phyloP scores from a whole-genome alignment of 2,329 filamentous ascomycete species.

The Orbilia javanica region DNA sequence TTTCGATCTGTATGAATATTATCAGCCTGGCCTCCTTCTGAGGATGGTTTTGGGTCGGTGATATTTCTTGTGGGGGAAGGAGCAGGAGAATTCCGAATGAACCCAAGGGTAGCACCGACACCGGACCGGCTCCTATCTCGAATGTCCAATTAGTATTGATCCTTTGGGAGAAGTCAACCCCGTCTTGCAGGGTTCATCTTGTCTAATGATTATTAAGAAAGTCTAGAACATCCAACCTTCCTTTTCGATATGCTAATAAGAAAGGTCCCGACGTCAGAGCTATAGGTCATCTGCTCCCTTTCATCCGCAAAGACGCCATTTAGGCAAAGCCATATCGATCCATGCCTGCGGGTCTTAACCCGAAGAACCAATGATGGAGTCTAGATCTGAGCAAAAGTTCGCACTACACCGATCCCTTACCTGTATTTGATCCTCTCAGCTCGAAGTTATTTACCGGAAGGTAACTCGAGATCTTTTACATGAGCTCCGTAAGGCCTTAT shows the following conservation, averaged over 20 bases:
- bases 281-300: neutral
- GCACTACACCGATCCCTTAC: neutral
- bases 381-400: neutral
- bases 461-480: neutral
- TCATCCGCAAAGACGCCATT: neutral
- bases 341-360: neutral
- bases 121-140: neutral
- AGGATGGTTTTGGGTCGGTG: neutral
- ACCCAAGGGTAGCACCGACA: neutral
- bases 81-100: neutral
- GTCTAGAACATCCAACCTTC: neutral
- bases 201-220: too few species aligned
- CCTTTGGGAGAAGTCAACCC: neutral
- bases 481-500: conserved; percentile 12
- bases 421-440: neutral
- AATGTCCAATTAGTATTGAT: neutral
- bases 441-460: neutral
- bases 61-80: neutral
- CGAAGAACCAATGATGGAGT: neutral
- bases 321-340: neutral
- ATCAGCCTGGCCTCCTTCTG: neutral
- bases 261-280: neutral
- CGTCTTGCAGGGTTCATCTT: too few species aligned
- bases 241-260: neutral
- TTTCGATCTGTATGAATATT: neutral